Base-by-base conservation (phyloP, 352 stramenopile genomes). In the Globisporangium nunn region DNA sequence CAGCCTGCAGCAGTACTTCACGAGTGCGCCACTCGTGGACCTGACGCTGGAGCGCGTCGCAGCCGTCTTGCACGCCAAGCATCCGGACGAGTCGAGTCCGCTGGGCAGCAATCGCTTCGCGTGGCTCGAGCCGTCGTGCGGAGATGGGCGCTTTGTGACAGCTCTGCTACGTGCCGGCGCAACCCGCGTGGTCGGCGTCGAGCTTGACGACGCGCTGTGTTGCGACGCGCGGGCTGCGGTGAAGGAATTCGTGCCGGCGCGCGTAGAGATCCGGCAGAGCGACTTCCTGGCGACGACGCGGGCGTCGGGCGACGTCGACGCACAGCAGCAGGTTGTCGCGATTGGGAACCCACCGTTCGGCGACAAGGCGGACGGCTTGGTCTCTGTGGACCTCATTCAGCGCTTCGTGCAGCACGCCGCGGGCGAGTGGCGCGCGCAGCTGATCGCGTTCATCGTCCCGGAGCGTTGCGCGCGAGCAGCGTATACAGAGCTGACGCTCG, bases 1-100 rank as follows among this genome's bases (percentile, higher is more conserved):
- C 56, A 70, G 80, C 15, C 40, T 89, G 49, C 80, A 89, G 66
- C 80, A 92, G 48, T 92, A 86, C 54, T 90, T 92, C 56, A 89
- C 75, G 31, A 81, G 63, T 17, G 39, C 45, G 11, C 57, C 72
- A 11, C 59, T 88, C 7, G 66, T 90, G 5, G 52, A 77, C 14
- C 15, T 72, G 3, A 67, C 86, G 18, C 40, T 89, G 7, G 31
- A 55, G 23, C 53, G 29, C 35, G 62, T 85, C 37, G 49, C 63
- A 2, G 45, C 56, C 29, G 48, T 67, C 17, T 44, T 78, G 14
- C 8, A 33, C 8, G n/a, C 47, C 10, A 8, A 52, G n/a, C n/a
- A 17, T 12, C 37, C 15, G 7, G 37, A 28, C 5, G 35, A 61
- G 1, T 10, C 61, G 4, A 8, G 6, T 7, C 50, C 50, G 6